A percentile compares a stretch with the other conserved stretches of the same genome.
These are phyloP conservation scores for Escallonia rubra DNA, from an alignment of 129 eudicot species.

Conservation along the genomic window DNA sequence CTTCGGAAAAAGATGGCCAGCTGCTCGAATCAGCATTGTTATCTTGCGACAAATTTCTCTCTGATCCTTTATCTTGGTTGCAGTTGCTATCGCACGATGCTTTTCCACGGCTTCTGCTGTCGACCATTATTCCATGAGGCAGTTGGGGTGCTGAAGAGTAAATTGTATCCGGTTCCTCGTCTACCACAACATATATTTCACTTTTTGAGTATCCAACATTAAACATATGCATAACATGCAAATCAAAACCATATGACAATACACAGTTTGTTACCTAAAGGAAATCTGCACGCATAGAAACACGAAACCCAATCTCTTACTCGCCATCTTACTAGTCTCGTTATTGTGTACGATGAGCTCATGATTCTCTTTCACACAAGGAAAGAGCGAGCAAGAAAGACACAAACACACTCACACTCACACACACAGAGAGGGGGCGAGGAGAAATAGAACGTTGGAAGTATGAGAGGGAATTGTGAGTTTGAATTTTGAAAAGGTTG, in stretches of 20 bases:
- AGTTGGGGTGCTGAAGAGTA: background rate
- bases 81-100: background rate
- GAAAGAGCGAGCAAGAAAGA: too few species aligned
- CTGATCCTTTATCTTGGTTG: background rate
- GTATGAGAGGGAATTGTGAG: background rate
- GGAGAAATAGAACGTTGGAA: background rate
- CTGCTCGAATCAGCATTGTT: background rate
- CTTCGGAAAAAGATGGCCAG: background rate
- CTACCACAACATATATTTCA: background rate
- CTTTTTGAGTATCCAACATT: background rate
- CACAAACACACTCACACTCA: too few species aligned
- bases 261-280: background rate
- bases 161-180: background rate
- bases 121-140: background rate
- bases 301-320: background rate
- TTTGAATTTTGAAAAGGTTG: background rate
- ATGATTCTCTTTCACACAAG: too few species aligned
- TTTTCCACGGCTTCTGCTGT: background rate
- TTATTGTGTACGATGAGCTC: background rate
- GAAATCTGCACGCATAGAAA: background rate
- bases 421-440: too few species aligned
- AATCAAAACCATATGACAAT: too few species aligned
- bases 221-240: too few species aligned
- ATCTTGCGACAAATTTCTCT: background rate
- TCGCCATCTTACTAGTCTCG: background rate